Evolutionary conservation across 2,329 filamentous ascomycete species (phyloP).

Genomic region (Pseudocercospora crystallina): DNA sequence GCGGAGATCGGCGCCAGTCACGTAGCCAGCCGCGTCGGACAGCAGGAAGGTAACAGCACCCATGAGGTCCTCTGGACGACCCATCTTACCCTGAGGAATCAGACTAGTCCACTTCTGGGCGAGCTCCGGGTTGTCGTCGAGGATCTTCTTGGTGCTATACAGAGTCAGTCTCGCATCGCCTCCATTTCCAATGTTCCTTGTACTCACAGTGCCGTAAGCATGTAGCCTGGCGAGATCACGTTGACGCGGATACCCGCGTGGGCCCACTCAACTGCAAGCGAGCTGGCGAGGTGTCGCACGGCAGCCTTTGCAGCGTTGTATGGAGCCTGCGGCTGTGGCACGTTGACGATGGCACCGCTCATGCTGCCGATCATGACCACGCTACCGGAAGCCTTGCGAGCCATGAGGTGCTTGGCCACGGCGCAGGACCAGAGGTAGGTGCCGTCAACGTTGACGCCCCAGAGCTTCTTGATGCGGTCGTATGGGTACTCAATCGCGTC

Average conservation of each 20-base stretch:
- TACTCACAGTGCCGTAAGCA: constrained; percentile 86
- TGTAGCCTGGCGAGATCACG: constrained; percentile 93
- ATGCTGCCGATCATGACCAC: constrained; percentile 97
- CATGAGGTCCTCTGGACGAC: constrained; percentile 86
- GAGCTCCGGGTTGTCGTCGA: constrained; percentile 88
- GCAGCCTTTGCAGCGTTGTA: constrained; percentile 95
- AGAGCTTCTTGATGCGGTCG: constrained; percentile 88
- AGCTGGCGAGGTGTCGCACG: constrained; percentile 81
- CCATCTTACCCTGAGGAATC: constrained; percentile 93
- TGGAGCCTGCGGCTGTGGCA: constrained; percentile 88
- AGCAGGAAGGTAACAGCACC: constrained; percentile 85
- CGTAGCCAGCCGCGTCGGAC: constrained; percentile 74
- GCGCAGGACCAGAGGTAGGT: constrained; percentile 85
- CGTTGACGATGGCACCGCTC: constrained; percentile 90
- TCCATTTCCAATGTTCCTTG: not conserved
- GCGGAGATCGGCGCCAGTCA: constrained; percentile 54
- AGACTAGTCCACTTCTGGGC: constrained; percentile 87
- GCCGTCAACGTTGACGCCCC: constrained; percentile 90
- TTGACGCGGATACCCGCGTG: constrained; percentile 86
- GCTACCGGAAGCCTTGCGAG: constrained; percentile 73
- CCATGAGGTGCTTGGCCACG: constrained; percentile 86
- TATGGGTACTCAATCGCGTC: constrained; percentile 87
- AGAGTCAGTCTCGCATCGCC: constrained; percentile 13
- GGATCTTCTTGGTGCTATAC: constrained; percentile 81
- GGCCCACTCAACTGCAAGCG: constrained; percentile 92